phyloP scores from a whole-genome alignment of 2,329 filamentous ascomycete genomes.

The Colletotrichum sp. region DNA sequence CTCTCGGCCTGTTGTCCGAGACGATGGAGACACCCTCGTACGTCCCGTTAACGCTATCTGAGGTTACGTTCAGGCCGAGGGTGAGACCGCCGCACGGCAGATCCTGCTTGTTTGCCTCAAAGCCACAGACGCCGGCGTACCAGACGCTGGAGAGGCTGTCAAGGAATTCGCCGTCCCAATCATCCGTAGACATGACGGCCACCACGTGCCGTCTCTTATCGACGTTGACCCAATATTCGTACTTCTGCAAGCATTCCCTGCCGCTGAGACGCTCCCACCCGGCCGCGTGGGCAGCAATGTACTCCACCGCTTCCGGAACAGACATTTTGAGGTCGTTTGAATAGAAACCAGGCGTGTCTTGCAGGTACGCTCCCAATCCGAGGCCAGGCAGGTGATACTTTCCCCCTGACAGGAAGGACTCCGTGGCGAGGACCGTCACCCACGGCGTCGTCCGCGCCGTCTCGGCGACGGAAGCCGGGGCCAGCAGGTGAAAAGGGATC shows the following conservation, averaged over 20 bases:
- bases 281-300: background rate
- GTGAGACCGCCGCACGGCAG: background rate
- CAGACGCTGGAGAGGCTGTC: background rate
- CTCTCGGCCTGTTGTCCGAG: background rate
- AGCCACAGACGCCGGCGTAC: background rate
- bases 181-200: background rate
- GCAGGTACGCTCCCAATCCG: background rate
- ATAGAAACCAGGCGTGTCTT: background rate
- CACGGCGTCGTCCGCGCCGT: conserved; percentile 2
- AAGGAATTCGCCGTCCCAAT: background rate
- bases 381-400: conserved; percentile 10
- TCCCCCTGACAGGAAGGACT: conserved; percentile 16
- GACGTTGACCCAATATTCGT: background rate
- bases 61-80: background rate
- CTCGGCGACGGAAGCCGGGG: conserved; percentile 21
- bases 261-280: background rate
- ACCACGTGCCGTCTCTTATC: background rate
- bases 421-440: background rate
- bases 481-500: conserved; percentile 31
- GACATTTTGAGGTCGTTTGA: background rate
- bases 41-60: background rate
- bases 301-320: background rate
- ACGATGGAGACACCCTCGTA: background rate
- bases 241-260: background rate
- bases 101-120: background rate